Conservation (phyloP, 164 flowering plant species). For the Malania oleifera region DNA sequence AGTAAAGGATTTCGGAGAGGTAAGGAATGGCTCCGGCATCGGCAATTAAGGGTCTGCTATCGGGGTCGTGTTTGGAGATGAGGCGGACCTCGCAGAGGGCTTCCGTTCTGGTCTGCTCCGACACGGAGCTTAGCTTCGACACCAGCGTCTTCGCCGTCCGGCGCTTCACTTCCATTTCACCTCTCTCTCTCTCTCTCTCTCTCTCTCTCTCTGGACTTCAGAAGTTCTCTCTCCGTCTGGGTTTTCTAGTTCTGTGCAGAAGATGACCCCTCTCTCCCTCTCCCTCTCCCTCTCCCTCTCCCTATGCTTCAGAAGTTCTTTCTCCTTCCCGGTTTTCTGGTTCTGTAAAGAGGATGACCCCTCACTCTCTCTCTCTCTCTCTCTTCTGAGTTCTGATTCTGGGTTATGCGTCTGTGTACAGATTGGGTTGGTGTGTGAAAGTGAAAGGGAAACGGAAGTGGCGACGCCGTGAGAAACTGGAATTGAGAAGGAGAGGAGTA, state of each 20-base stretch:
- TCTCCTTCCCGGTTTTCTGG: not conserved
- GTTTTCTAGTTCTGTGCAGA: not conserved
- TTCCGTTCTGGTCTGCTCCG: conserved; percentile 59
- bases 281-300: not conserved
- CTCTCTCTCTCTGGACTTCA: no score
- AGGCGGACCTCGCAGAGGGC: conserved; percentile 76
- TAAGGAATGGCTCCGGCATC: conserved; percentile 71
- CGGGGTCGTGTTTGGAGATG: conserved; percentile 67
- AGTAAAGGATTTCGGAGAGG: conserved; percentile 56
- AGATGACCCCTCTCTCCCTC: not conserved
- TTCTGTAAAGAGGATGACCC: no score
- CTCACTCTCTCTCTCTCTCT: conserved; percentile 1
- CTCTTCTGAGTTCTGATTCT: not conserved
- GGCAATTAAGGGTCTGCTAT: conserved; percentile 52
- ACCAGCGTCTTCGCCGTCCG: conserved; percentile 53
- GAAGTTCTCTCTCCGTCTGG: no score
- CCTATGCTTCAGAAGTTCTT: not conserved
- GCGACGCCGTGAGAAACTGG: no score
- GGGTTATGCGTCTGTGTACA: no score
- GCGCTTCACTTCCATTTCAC: conserved; percentile 57
- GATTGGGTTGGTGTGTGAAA: no score
- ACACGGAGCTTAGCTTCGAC: conserved; percentile 57
- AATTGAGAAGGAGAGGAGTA: no score
- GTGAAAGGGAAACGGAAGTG: no score
- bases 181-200: not conserved